Base-by-base conservation (phyloP, 2,329 filamentous ascomycete species). In the Grosmannia huntii region DNA sequence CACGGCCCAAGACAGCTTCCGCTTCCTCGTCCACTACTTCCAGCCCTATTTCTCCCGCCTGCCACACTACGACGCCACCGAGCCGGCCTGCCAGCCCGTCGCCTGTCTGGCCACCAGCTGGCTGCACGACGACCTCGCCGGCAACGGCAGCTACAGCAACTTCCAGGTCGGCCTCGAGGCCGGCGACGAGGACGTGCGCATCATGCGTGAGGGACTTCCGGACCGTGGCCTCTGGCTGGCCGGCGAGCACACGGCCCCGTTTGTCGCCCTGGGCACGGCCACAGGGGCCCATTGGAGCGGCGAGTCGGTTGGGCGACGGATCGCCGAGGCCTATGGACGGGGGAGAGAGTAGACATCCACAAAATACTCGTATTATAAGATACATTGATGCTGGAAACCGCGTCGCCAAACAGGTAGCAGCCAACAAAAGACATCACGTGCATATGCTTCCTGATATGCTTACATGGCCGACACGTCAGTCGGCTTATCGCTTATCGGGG, bases 261-360 rank as follows among this genome's bases (percentile, higher is more conserved):
- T 96, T 73, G 84, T 95, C 31, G 90, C 88, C 12, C 70, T 96
- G 61, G 92, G 91, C 0, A 96, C 91, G 5, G 87, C 86, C 14
- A 95, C 90, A 0, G 92, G 92, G 0, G 92, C 92, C 12, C 96
- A 90, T 69, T 95, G 89, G 89, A 90, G 87, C 68, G 91, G 91
- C 1, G 89, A 95, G 73, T 80, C 79, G 23, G 87, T 90, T 38
- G 90, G 80, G 1, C 79, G 75, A 68, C 80, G 84, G 66, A 81
- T 90, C 59, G 73, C 75, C 0, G 75, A 78, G 65, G 75, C 71
- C 9, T 85, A 85, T 67, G 77, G 73, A 19, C 67, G n/a, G 25
- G 9, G 7, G 27, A 12, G 3, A 49, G 28, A 33, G 27, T 28
- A 49, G 31, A 33, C 31, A 33, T 33, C 6, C 31, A 33, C 31